A percentile compares a stretch with the other conserved stretches of the same genome.
phyloP scores from a whole-genome alignment of 306 rosid species.

The Castanea crenata region DNA sequence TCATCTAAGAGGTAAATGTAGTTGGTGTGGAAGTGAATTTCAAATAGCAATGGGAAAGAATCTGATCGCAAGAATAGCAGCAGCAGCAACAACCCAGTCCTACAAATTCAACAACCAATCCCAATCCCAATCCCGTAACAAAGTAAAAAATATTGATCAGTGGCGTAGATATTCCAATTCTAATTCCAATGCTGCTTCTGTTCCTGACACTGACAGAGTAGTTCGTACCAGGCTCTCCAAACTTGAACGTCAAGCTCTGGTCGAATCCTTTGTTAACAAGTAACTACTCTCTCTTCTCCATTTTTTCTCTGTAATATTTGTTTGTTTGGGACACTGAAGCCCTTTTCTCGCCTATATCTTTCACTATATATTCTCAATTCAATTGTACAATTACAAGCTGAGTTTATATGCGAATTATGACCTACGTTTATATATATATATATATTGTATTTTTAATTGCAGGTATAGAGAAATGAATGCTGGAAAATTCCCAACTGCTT shows the following conservation, averaged over 20 bases:
- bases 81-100: too few relatives aligned
- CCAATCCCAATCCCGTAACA: too few relatives aligned
- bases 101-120: too few relatives aligned
- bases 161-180: constrained; percentile 41
- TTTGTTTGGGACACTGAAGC: background rate
- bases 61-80: too few relatives aligned
- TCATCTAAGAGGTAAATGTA: too few relatives aligned
- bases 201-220: constrained; percentile 43
- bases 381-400: too few relatives aligned
- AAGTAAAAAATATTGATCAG: constrained; percentile 2
- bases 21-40: too few relatives aligned
- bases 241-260: constrained; percentile 47
- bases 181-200: constrained; percentile 44
- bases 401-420: too few relatives aligned
- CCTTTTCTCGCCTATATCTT: too few relatives aligned
- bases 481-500: constrained; percentile 49
- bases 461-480: constrained; percentile 59
- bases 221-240: constrained; percentile 34
- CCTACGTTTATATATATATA: too few relatives aligned
- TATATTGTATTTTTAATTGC: constrained; percentile 1
- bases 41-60: too few relatives aligned
- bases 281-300: background rate
- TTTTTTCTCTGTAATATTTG: background rate
- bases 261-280: constrained; percentile 63
- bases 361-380: too few relatives aligned